Evolutionary conservation across 352 stramenopile species (phyloP).

Genomic region (Phytopythium kandeliae): DNA sequence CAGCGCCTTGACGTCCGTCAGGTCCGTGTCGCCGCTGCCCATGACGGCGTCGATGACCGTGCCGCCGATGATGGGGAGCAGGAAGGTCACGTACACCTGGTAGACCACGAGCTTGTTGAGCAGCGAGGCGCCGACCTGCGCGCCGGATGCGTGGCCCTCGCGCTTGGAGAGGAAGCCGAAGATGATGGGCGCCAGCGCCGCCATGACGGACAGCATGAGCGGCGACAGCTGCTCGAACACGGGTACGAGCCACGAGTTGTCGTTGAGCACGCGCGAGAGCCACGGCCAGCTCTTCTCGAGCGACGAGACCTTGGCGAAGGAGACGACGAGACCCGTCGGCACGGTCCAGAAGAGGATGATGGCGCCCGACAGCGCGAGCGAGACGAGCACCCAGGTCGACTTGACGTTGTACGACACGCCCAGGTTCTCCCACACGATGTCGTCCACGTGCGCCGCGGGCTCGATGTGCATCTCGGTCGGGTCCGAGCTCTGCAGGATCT

Average conservation of each 20-base stretch:
- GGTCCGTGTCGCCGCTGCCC: conserved; percentile 35
- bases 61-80: conserved; percentile 81
- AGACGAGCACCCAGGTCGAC: conserved; percentile 65
- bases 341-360: conserved; percentile 86
- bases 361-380: conserved; percentile 38
- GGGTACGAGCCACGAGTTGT: conserved; percentile 67
- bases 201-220: conserved; percentile 77
- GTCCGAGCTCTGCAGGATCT: conserved; percentile 70
- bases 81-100: conserved; percentile 76
- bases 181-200: conserved; percentile 73
- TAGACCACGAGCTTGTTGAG: conserved; percentile 82
- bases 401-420: conserved; percentile 72
- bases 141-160: conserved; percentile 65
- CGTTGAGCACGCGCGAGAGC: conserved; percentile 31
- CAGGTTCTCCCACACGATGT: conserved; percentile 80
- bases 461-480: conserved; percentile 71
- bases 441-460: conserved; percentile 47
- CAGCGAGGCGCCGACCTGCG: conserved; percentile 59
- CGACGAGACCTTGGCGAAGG: conserved; percentile 58
- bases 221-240: conserved; percentile 73
- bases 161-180: conserved; percentile 77
- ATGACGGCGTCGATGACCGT: conserved; percentile 71
- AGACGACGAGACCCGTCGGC: conserved; percentile 71
- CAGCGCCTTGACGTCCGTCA: conserved; percentile 37
- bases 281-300: conserved; percentile 44